Evolutionary conservation across 768 basidiomycete genomes (phyloP).

Genomic region (Russula emetica): DNA sequence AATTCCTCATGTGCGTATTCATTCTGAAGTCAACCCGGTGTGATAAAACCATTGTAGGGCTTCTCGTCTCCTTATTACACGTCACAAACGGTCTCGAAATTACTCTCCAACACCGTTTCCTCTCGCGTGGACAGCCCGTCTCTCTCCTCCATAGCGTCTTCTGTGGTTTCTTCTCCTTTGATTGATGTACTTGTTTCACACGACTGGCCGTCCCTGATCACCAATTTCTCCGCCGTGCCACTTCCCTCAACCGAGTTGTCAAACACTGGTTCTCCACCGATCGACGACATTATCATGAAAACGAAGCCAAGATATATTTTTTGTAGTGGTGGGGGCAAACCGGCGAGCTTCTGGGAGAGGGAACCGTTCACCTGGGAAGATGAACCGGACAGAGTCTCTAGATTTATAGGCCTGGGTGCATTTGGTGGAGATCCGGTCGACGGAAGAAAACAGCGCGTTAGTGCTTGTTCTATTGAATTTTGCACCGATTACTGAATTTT

Average conservation of each 20-base stretch:
- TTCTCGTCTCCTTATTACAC: constrained; percentile 76
- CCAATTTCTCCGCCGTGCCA: constrained; percentile 54
- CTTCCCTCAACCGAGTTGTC: constrained; percentile 42
- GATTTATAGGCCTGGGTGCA: constrained; percentile 85
- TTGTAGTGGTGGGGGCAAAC: constrained; percentile 57
- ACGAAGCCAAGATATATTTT: constrained; percentile 88
- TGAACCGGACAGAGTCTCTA: constrained; percentile 58
- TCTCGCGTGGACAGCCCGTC: constrained; percentile 46
- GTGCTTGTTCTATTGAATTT: neutral
- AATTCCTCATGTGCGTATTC: constrained; percentile 53
- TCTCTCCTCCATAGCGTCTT: constrained; percentile 62
- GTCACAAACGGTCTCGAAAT: constrained; percentile 60
- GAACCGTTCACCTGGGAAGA: constrained; percentile 88
- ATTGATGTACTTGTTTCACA: constrained; percentile 82
- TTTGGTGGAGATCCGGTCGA: constrained; percentile 62
- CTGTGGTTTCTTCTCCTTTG: constrained; percentile 56
- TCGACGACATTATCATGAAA: constrained; percentile 60
- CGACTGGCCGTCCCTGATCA: constrained; percentile 65
- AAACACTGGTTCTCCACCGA: constrained; percentile 46
- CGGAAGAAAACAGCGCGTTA: constrained; percentile 79
- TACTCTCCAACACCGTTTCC: constrained; percentile 64
- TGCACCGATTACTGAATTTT: constrained; percentile 11
- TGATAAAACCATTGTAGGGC: constrained; percentile 44
- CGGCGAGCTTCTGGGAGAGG: constrained; percentile 87
- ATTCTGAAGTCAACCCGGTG: constrained; percentile 50